phyloP scores from a whole-genome alignment of 345 rosid genomes.

The Brassica rapa region DNA sequence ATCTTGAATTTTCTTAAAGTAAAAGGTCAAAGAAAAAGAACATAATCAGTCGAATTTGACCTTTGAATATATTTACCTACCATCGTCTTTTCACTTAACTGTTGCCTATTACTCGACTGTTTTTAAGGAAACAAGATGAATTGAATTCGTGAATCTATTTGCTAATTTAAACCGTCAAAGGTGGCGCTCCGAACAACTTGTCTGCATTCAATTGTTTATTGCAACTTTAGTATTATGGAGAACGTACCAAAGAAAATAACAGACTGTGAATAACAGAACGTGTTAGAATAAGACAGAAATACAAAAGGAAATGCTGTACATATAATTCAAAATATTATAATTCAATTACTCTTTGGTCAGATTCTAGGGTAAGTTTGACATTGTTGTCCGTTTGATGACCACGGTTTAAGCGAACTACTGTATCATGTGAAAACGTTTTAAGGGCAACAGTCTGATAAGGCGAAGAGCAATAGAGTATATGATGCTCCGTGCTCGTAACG shows the following conservation, averaged over 20 bases:
- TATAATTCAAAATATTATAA: constrained; percentile 4
- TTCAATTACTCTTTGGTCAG: not conserved
- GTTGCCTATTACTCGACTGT: not conserved
- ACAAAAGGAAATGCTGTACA: constrained; percentile 1
- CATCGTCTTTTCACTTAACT: not conserved
- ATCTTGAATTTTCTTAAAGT: not conserved
- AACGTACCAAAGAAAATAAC: constrained; percentile 26
- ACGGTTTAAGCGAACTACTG: not conserved
- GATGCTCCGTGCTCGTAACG: not conserved
- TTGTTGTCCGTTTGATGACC: not conserved
- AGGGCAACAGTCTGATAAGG: not conserved
- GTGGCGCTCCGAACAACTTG: constrained; percentile 14
- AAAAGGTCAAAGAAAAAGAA: constrained; percentile 2
- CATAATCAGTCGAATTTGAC: constrained; percentile 17
- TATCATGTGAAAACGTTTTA: not conserved
- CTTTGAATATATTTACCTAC: not conserved
- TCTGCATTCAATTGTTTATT: constrained; percentile 1
- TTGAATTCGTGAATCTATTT: not conserved
- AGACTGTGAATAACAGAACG: constrained; percentile 12
- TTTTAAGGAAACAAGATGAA: not conserved
- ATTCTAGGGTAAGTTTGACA: not conserved
- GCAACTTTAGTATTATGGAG: constrained; percentile 6
- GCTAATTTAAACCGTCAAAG: constrained; percentile 3
- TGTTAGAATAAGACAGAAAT: constrained; percentile 10
- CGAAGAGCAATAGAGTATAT: not conserved